These are phyloP conservation scores for Castanea mollissima DNA, from an alignment of 306 rosid species.

Conservation along the genomic window DNA sequence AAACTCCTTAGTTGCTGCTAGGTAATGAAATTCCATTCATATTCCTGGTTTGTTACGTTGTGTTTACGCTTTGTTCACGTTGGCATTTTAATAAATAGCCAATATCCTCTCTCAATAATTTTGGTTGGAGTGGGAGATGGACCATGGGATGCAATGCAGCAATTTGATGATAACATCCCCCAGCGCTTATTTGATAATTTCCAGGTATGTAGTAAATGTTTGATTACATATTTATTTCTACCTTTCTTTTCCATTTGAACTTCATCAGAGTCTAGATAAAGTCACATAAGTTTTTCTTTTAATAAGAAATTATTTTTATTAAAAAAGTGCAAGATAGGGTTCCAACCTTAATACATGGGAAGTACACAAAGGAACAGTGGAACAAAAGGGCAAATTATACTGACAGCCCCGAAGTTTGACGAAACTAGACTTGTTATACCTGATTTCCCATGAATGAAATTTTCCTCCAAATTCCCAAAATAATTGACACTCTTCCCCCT, in stretches of 20 bases:
- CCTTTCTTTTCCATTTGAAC: not conserved
- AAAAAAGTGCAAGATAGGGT: too few relatives aligned
- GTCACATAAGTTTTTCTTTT: not conserved
- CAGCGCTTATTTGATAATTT: slow-evolving; percentile 87
- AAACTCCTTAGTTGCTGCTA: slow-evolving; percentile 71
- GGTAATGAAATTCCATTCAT: slow-evolving; percentile 48
- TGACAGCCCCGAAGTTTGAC: too few relatives aligned
- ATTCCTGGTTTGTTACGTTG: slow-evolving; percentile 7
- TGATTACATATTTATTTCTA: slow-evolving; percentile 1
- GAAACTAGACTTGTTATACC: too few relatives aligned
- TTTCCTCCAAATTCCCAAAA: too few relatives aligned
- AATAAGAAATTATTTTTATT: too few relatives aligned
- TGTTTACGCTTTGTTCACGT: slow-evolving; percentile 23
- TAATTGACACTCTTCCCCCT: too few relatives aligned
- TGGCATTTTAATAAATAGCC: slow-evolving; percentile 42
- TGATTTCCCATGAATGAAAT: too few relatives aligned
- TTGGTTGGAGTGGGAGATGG: slow-evolving; percentile 99
- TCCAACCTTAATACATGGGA: too few relatives aligned
- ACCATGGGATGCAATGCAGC: slow-evolving; percentile 91
- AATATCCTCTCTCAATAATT: slow-evolving; percentile 82
- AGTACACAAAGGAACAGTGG: too few relatives aligned
- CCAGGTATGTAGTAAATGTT: slow-evolving; percentile 57
- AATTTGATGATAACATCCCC: slow-evolving; percentile 82
- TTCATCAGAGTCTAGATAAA: not conserved
- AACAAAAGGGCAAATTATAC: too few relatives aligned